phyloP scores from a whole-genome alignment of 495 filamentous ascomycete species.

The Rusavskia elegans region DNA sequence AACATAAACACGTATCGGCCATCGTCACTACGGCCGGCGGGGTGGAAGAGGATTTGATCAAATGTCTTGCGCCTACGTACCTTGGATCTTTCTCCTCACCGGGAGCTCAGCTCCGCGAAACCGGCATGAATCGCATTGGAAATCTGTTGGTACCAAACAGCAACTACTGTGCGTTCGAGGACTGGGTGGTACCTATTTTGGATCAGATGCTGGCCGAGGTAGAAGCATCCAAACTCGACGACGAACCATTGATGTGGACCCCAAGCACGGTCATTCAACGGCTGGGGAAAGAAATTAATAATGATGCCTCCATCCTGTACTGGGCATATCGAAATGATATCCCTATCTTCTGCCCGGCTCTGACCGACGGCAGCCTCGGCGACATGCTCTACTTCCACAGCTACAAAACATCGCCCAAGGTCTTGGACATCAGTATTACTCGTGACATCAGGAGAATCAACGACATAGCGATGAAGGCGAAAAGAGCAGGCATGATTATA shows the following conservation, averaged over 20 bases:
- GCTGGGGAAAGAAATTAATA: slow-evolving; percentile 79
- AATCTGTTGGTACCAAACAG: slow-evolving; percentile 92
- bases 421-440: slow-evolving; percentile 73
- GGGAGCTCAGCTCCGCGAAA: slow-evolving; percentile 58
- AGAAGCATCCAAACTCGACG: slow-evolving; percentile 46
- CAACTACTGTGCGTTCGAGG: slow-evolving; percentile 94
- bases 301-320: slow-evolving; percentile 77
- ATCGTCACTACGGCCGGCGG: slow-evolving; percentile 96
- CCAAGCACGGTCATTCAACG: slow-evolving; percentile 75
- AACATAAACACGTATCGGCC: slow-evolving; percentile 78
- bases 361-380: slow-evolving; percentile 86
- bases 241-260: slow-evolving; percentile 72
- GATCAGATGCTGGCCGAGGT: slow-evolving; percentile 87
- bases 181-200: slow-evolving; percentile 88
- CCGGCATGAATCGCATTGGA: slow-evolving; percentile 88
- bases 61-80: slow-evolving; percentile 88
- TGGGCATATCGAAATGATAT: slow-evolving; percentile 92
- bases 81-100: slow-evolving; percentile 64
- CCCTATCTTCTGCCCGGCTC: slow-evolving; percentile 87
- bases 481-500: slow-evolving; percentile 81
- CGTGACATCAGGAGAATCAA: slow-evolving; percentile 83
- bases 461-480: slow-evolving; percentile 69
- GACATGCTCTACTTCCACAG: slow-evolving; percentile 98
- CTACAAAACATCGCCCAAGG: slow-evolving; percentile 63
- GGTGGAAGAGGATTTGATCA: slow-evolving; percentile 95